Evolutionary conservation across 2,329 filamentous ascomycete genomes (phyloP).

Genomic region (Ascomycota sp.): DNA sequence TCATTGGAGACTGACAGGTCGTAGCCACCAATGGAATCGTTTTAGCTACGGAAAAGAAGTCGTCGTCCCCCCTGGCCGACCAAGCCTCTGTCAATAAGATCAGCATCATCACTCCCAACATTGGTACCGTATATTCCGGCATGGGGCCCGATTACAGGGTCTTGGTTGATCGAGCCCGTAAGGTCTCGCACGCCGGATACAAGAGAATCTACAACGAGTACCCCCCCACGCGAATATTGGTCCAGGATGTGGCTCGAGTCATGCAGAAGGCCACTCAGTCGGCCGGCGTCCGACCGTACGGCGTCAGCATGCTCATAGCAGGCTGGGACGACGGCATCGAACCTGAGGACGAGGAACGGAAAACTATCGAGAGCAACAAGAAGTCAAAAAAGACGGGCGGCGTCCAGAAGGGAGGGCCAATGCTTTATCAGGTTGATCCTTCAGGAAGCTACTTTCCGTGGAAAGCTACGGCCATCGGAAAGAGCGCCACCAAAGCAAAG

Average conservation of each 20-base stretch:
- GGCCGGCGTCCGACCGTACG: constrained; percentile 88
- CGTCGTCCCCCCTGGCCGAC: constrained; percentile 89
- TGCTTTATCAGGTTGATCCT: constrained; percentile 97
- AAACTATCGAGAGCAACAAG: constrained; percentile 33
- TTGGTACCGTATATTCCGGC: constrained; percentile 97
- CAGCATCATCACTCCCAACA: constrained; percentile 93
- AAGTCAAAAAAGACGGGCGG: constrained; percentile 78
- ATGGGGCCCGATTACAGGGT: constrained; percentile 98
- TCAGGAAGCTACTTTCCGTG: constrained; percentile 96
- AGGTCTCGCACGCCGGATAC: constrained; percentile 94
- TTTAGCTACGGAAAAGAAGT: constrained; percentile 98
- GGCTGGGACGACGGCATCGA: constrained; percentile 95
- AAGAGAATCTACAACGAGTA: constrained; percentile 99
- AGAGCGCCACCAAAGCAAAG: constrained; percentile 94
- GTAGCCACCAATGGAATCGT: constrained; percentile 95
- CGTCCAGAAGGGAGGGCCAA: constrained; percentile 84
- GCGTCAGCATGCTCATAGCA: constrained; percentile 82
- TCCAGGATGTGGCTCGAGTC: constrained; percentile 89
- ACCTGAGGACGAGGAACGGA: constrained; percentile 49
- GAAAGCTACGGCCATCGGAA: constrained; percentile 98
- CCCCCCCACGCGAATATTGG: constrained; percentile 95
- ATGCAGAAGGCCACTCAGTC: constrained; percentile 99
- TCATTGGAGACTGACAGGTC: constrained; percentile 4
- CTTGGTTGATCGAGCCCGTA: constrained; percentile 89
- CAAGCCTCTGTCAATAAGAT: constrained; percentile 89